phyloP scores from a whole-genome alignment of 371 early-diverging fungal species.

The Mucor ambiguus region DNA sequence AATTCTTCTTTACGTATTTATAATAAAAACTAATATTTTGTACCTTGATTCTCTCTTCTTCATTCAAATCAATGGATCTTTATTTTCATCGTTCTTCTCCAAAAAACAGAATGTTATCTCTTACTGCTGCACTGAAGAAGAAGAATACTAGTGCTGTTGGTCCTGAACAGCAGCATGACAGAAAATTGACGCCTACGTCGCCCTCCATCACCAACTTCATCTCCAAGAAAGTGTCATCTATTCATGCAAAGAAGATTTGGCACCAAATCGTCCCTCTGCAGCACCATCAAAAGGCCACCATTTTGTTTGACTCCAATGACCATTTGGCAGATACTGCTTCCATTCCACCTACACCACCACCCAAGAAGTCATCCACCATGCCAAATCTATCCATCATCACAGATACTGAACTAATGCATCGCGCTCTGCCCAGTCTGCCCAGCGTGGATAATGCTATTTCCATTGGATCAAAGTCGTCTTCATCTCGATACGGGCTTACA shows the following conservation, averaged over 20 bases:
- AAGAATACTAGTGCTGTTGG: background rate
- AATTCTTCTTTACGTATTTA: background rate
- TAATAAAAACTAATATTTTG: conserved; percentile 6
- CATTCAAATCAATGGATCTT: conserved; percentile 16
- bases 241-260: conserved; percentile 16
- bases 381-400: conserved; percentile 5
- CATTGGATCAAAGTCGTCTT: background rate
- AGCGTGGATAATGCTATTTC: conserved; percentile 7
- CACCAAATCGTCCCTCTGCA: conserved; percentile 8
- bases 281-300: background rate
- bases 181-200: background rate
- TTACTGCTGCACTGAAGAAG: conserved; percentile 3
- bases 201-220: conserved; percentile 1
- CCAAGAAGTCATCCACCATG: conserved; percentile 22
- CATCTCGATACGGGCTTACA: conserved; percentile 5
- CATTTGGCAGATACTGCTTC: conserved; percentile 2
- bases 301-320: conserved; percentile 19
- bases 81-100: conserved; percentile 22
- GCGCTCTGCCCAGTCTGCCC: conserved; percentile 19
- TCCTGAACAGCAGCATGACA: conserved; percentile 5
- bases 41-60: conserved; percentile 8
- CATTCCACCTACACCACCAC: conserved; percentile 14
- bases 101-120: conserved; percentile 7
- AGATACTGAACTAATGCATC: conserved; percentile 2
- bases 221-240: background rate